Evolutionary conservation across 148 eudicot species (phyloP), one percentile per base, ranked within the genome.

Genomic region (Amaranthus palmeri): DNA sequence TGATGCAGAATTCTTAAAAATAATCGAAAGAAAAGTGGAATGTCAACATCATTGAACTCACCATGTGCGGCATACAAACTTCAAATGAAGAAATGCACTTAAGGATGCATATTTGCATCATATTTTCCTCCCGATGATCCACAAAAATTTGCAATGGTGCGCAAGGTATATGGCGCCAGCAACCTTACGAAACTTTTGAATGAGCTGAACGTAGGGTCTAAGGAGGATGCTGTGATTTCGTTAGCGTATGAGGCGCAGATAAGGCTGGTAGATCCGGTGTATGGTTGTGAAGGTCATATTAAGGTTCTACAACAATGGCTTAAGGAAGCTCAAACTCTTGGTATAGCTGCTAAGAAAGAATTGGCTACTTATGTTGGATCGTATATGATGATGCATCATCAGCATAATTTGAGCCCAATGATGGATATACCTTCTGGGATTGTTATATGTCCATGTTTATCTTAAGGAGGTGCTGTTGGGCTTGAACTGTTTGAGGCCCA

Each of bases 171-270:
- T 55, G 96, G 97, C 0, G 96, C 96, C 0, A 92, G 96, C 70
- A 92, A 92, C 58, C 91, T 92, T 3, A 84, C 95, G 0, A 92
- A 92, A 63, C 82, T 92, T 5, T 84, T 92, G 36, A 89, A 87
- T 46, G 95, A 89, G 4, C 81, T 92, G 3, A 47, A 61, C 49
- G 55, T 84, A 0, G 40, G 72, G 6, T 88, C 89, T 64, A 79
- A 95, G 1, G 92, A 89, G 67, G 97, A 92, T 48, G 97, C 95
- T 0, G 97, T 92, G 3, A 89, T 87, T 64, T 87, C 97, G 3
- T 69, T 92, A 0, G 95, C 90, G 2, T 92, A 87, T 25, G 97
- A 92, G 79, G 97, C 97, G 0, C 92, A 92, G 65, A 83, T 85
- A 0, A 79, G 97, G 10, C 78, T 86, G 0, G 77, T 83, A 0